Conservation (phyloP, 2,329 filamentous ascomycete species). For the Aspergillus pseudoglaucus region DNA sequence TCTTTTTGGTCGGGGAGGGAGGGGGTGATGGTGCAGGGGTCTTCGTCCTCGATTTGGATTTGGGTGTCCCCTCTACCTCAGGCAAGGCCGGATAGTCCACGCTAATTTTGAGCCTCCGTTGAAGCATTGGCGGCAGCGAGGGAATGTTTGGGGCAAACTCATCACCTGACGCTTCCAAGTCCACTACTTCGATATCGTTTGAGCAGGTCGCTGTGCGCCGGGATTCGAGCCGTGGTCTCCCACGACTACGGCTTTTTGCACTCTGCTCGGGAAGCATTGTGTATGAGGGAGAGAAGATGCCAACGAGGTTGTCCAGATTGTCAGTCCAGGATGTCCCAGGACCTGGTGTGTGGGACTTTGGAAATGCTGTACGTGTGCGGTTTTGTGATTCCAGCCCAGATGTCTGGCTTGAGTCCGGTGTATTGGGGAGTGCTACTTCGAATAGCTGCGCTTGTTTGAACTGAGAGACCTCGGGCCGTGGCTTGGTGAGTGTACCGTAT, state of each 20-base stretch:
- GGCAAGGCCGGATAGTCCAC: conserved; percentile 7
- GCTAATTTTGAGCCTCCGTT: conserved; percentile 14
- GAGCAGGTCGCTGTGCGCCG: conserved; percentile 4
- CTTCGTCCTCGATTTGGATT: neutral
- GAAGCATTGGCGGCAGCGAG: conserved; percentile 1
- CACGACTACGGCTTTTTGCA: conserved; percentile 17
- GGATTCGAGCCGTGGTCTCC: conserved; percentile 7
- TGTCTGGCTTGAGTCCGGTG: conserved; percentile 8
- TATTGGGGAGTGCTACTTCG: conserved; percentile 19
- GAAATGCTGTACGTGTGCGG: conserved; percentile 3
- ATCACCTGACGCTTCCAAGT: conserved; percentile 2
- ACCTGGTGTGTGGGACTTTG: conserved; percentile 7
- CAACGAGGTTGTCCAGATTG: conserved; percentile 18
- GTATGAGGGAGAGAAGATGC: conserved; percentile 19
- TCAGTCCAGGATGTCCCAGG: neutral
- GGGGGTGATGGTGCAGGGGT: too few relatives aligned
- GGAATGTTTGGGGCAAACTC: neutral
- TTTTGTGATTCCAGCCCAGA: conserved; percentile 3
- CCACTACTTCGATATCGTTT: conserved; percentile 8
- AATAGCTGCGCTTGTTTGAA: conserved; percentile 24
- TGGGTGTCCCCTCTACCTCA: neutral
- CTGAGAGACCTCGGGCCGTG: conserved; percentile 22
- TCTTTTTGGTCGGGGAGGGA: neutral
- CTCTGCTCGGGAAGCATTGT: conserved; percentile 11
- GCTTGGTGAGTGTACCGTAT: conserved; percentile 35